These are phyloP conservation scores for Pistacia vera DNA, from an alignment of 345 rosid species.

Conservation along the genomic window DNA sequence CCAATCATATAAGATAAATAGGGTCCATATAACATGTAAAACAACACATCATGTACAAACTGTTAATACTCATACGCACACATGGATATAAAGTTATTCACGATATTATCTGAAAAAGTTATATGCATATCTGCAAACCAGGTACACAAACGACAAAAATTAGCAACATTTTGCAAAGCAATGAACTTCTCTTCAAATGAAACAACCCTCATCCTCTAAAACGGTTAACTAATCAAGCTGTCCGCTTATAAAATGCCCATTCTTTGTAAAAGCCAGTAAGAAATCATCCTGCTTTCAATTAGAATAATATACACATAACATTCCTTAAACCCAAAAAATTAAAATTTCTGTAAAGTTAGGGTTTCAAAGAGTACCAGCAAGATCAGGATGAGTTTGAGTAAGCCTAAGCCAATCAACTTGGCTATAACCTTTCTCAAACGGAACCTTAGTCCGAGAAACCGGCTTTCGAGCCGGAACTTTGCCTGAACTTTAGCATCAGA, in stretches of 20 bases:
- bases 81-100: too few species aligned
- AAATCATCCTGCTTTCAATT: too few species aligned
- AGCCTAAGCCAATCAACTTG: conserved; percentile 91
- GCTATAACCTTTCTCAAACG: conserved; percentile 90
- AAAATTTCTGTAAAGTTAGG: background rate
- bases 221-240: too few species aligned
- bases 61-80: too few species aligned
- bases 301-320: too few species aligned
- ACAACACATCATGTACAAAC: too few species aligned
- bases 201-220: background rate
- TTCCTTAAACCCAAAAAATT: too few species aligned
- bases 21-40: background rate
- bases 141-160: background rate
- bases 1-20: too few species aligned
- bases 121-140: too few species aligned
- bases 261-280: too few species aligned
- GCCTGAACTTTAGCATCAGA: conserved; percentile 34
- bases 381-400: conserved; percentile 80
- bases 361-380: conserved; percentile 64
- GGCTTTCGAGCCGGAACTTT: conserved; percentile 52
- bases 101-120: too few species aligned
- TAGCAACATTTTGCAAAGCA: background rate
- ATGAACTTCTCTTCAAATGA: background rate
- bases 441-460: conserved; percentile 68
- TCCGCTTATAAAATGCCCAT: too few species aligned